Base-by-base conservation (phyloP, 331 rosid genomes). In the Phaseolus coccineus region DNA sequence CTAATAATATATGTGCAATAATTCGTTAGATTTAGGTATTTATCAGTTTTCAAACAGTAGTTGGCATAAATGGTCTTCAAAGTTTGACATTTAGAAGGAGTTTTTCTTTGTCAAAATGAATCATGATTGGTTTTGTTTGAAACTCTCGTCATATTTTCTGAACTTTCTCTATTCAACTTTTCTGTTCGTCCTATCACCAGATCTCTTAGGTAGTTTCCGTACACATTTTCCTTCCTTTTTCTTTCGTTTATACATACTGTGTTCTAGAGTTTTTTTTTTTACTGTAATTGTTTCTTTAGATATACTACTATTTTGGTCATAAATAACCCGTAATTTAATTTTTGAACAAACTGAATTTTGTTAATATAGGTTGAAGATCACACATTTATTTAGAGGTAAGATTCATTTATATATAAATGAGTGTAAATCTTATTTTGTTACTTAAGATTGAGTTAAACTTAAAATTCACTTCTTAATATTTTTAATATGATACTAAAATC, bases 1-100 rank as follows among this genome's bases (percentile, higher is more conserved):
- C n/a, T 50, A 19, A 5, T 37, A 37, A 2, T 5, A 6, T 61
- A 1, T 61, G 13, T 44, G 15, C 76, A 80, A 84, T 58, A 57
- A 77, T 76, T 46, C 25, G 59, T 25, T 71, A 47, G 42, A 55
- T 64, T 71, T 71, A 79, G 58, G 84, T 65, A 65, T 35, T 71
- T 76, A 71, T 53, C 76, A 48, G 35, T 30, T 80, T 70, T 31
- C 76, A 37, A 78, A 78, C 59, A 51, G 70, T 74, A 2, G n/a
- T 42, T 24, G 30, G 16, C 22, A 42, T 31, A 14, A 79, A 51
- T 67, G 61, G 30, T 63, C 2, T 71, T 62, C 71, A 52, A 51
- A 69, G 68, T 16, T 16, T 72, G 66, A 53, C 27, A 57, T 27
- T 67, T 69, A 8, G 7, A 16, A 44, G 25, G 31, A 31, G 46